Percentiles rank a stretch among this genome's conserved stretches.
These are phyloP conservation scores for Fagopyrum tataricum DNA, from an alignment of 148 eudicot species.

Conservation along the genomic window DNA sequence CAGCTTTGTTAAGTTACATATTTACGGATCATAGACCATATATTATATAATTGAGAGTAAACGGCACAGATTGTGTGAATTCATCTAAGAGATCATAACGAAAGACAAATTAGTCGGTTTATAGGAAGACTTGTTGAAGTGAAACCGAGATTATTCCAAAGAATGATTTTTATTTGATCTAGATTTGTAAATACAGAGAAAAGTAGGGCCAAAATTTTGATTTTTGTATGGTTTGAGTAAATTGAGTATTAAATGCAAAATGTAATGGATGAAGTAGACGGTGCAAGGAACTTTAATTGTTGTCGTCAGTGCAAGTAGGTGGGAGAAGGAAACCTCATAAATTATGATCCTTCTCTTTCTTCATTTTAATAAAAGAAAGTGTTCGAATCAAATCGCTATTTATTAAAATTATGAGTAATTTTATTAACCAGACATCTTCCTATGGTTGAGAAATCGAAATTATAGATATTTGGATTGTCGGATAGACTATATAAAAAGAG, in stretches of 20 bases:
- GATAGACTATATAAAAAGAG: no score
- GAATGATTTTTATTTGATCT: not conserved
- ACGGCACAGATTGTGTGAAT: no score
- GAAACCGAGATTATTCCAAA: not conserved
- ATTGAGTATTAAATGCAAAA: conserved; percentile 1
- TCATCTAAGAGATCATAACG: no score
- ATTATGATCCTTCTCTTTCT: not conserved
- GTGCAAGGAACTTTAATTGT: not conserved
- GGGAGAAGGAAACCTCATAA: conserved; percentile 11
- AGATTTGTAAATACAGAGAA: not conserved
- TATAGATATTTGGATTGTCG: no score
- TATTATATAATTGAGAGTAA: not conserved
- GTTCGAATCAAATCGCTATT: no score
- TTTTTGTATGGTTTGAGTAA: not conserved
- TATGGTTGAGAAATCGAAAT: no score
- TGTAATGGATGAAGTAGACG: not conserved
- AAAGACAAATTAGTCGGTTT: no score
- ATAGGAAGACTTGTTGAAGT: not conserved
- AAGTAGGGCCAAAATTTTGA: not conserved
- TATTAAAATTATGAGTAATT: no score
- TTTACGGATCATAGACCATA: not conserved
- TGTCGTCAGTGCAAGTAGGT: conserved; percentile 5
- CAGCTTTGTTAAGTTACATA: not conserved
- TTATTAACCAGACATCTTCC: no score
- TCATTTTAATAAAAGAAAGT: no score